Base-by-base conservation (phyloP, 1,284 basidiomycete species). In the Cutaneotrichosporon mucoides region DNA sequence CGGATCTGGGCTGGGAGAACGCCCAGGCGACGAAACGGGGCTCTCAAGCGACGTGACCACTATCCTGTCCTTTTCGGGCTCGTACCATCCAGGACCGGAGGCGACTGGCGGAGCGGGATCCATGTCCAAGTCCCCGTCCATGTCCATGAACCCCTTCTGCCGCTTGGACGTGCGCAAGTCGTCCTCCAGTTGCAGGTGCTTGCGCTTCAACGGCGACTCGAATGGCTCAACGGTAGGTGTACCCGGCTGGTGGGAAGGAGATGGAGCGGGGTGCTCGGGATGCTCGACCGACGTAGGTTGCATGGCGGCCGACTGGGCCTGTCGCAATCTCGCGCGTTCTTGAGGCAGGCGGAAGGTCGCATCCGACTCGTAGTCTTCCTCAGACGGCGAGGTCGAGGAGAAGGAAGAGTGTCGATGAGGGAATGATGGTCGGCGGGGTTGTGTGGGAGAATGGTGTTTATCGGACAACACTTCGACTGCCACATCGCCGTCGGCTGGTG, bases 41-140 rank as follows among this genome's bases (percentile, higher is more conserved):
- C 45, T 68, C 64, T 68, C 69, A 0, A 76, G 62, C 2, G 70
- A 68, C 5, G 73, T 75, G 37, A 75, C 67, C 8, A 75, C 66
- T 24, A 76, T 75, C 12, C 74, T 67, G 62, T 76, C 75, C 60
- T 73, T 75, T 44, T 76, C 75, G 13, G 73, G 75, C 60, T 76
- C 75, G 57, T 75, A 66, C 72, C 73, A 76, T 12, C 63, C 61
- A 1, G 45, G 56, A 0, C 64, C 64, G 11, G 43, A 46, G 9
- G 48, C 16, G 24, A 40, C 7, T 8, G 48, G 56, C 41, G 41
- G 35, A 3, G 44, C 7, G 37, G 37, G 44, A 16, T 40, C 45
- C 45, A 47, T 55, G 6, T 40, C 36, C 34, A 57, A 16, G 10
- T n/a, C 13, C 33, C 33, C 46, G 45, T 49, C 55, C 42, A 46